Evolutionary conservation across 116 monocot species (phyloP), one percentile per base, ranked within the genome.

Genomic region (Trichopus zeylanicus): DNA sequence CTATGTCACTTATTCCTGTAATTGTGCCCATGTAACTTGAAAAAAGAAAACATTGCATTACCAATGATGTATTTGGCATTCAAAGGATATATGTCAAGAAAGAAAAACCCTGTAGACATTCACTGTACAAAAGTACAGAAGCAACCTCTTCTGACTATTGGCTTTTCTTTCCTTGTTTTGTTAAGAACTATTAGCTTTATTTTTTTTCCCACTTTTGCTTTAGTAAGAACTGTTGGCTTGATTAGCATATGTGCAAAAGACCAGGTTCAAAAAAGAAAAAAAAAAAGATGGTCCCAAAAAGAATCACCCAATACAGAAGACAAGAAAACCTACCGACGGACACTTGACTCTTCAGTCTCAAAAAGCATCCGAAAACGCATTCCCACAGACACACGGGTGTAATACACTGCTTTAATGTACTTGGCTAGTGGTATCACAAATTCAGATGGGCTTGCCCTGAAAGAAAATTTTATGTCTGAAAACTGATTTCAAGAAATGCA

Each of bases 1-100:
- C 94, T 59, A 83, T 60, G 69, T 94, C 94, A 70, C 86, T 62
- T 64, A 94, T 83, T 26, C 94, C 83, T 35, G 94, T 89, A 65
- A 94, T 94, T 10, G 94, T 94, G 10, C 94, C 89, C 94, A 94
- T 94, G 58, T 94, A 94, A 62, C 94, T 91, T 68, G 48, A 64
- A 33, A 62, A 20, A 9, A 63, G 60, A 6, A 46, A 25, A 21
- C 32, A 34, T 25, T 29, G 26, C 6, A 18, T 16, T 13, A 23
- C 16, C 4, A 3, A 32, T 33, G 26, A 15, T 2, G 18, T 16
- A 42, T 15, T 42, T 42, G 42, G 42, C n/a, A 42, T 42, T 16
- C 18, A 42, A 16, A n/a, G n/a, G n/a, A 42, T 1, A 13, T 3
- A 13, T 4, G 3, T 24, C 18, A 35, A 58, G 6, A 56, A 19